A percentile compares a stretch with the other conserved stretches of the same genome.
These are phyloP conservation scores for Nitzschia sp. DNA, from an alignment of 108 stramenopile species.

Conservation along the genomic window DNA sequence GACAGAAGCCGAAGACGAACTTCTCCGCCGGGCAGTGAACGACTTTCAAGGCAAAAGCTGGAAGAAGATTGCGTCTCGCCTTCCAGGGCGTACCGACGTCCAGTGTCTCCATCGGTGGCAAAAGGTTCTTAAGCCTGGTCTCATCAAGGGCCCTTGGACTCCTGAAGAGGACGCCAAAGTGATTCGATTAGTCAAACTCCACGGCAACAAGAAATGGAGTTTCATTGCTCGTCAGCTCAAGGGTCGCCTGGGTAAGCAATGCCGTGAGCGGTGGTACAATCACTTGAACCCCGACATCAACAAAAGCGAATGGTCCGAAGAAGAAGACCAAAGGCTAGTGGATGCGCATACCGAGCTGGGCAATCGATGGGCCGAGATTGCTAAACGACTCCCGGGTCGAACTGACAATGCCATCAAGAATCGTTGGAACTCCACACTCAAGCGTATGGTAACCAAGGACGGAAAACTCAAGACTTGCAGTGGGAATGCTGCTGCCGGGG, in stretches of 20 bases:
- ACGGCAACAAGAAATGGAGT: conserved; percentile 92
- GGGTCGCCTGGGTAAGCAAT: conserved; percentile 97
- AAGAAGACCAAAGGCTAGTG: conserved; percentile 87
- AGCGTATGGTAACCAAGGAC: conserved; percentile 49
- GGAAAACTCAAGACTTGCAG: background rate
- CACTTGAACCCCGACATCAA: conserved; percentile 96
- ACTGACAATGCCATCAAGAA: conserved; percentile 99
- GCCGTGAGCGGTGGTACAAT: conserved; percentile 99
- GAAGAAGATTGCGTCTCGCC: conserved; percentile 89
- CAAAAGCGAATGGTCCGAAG: conserved; percentile 91
- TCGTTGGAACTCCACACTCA: conserved; percentile 93
- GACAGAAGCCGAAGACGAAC: conserved; percentile 81
- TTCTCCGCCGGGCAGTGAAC: conserved; percentile 82
- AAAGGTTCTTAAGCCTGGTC: conserved; percentile 96
- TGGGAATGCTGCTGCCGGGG: background rate
- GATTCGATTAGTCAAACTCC: conserved; percentile 61
- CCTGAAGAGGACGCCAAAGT: conserved; percentile 91
- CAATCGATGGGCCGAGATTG: conserved; percentile 97
- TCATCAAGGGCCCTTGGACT: conserved; percentile 98
- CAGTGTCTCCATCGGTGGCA: conserved; percentile 99
- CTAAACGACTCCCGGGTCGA: conserved; percentile 89
- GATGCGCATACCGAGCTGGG: conserved; percentile 79
- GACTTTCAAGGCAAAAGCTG: conserved; percentile 90
- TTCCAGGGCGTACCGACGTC: conserved; percentile 87
- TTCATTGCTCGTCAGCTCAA: conserved; percentile 90